phyloP scores from a whole-genome alignment of 2,329 filamentous ascomycete species.

The Penicillium sp. region DNA sequence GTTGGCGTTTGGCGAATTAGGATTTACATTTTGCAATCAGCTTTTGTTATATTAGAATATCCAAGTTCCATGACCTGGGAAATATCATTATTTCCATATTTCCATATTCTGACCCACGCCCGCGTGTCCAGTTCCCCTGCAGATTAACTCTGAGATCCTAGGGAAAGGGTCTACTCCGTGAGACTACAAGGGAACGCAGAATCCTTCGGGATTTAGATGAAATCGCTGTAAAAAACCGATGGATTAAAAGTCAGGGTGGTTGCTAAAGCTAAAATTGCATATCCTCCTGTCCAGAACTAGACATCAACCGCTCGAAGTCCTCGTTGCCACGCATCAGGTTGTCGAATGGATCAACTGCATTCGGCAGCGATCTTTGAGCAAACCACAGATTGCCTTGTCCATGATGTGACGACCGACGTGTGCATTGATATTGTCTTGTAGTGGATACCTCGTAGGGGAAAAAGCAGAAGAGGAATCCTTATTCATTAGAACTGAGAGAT shows the following conservation, averaged over 20 bases:
- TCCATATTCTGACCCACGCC: neutral
- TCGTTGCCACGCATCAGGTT: constrained; percentile 77
- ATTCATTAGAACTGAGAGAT: too few relatives aligned
- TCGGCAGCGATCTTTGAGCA: constrained; percentile 83
- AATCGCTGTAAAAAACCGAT: too few relatives aligned
- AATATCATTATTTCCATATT: neutral
- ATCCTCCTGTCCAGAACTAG: constrained; percentile 61
- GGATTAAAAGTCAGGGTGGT: too few relatives aligned
- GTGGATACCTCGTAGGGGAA: too few relatives aligned
- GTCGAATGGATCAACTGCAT: constrained; percentile 83
- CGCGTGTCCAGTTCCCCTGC: too few relatives aligned
- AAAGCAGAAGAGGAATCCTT: too few relatives aligned
- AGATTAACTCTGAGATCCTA: too few relatives aligned
- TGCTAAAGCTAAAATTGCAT: constrained; percentile 26
- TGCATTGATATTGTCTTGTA: too few relatives aligned
- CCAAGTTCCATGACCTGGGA: neutral
- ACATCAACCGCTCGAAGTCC: constrained; percentile 81
- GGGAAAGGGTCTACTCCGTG: too few relatives aligned
- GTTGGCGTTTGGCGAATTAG: constrained; percentile 33
- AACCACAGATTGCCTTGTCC: constrained; percentile 86
- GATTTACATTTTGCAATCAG: constrained; percentile 13
- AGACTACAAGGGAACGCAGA: too few relatives aligned
- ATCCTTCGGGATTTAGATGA: too few relatives aligned
- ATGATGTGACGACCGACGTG: constrained; percentile 72
- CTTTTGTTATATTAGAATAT: constrained; percentile 4